Percentiles rank a stretch among this genome's conserved stretches.
phyloP scores from a whole-genome alignment of 2,329 filamentous ascomycete species.

The Neophaeococcomyces aloes region DNA sequence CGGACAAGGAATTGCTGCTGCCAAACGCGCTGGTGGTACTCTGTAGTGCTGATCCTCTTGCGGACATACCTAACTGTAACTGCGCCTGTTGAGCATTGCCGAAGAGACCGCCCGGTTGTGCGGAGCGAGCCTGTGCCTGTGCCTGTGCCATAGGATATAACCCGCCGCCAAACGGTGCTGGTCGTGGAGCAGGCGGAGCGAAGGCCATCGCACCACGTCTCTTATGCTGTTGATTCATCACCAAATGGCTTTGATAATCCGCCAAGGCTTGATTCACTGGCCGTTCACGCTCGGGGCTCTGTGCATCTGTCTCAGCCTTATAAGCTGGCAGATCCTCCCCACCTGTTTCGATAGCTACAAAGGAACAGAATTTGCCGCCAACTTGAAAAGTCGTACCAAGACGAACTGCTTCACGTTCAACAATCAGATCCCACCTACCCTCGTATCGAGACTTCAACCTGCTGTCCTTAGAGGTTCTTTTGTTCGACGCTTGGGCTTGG shows the following conservation, averaged over 20 bases:
- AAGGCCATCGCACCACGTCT: too few species aligned
- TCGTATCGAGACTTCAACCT: constrained; percentile 39
- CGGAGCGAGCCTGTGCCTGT: not conserved
- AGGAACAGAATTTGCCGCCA: constrained; percentile 60
- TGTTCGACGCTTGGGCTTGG: constrained; percentile 39
- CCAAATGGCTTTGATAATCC: too few species aligned
- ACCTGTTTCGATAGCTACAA: constrained; percentile 52
- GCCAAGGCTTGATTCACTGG: not conserved
- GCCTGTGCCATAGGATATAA: not conserved
- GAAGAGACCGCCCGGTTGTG: too few species aligned
- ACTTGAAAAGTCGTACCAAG: constrained; percentile 58
- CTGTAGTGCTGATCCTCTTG: too few species aligned
- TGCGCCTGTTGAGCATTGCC: too few species aligned
- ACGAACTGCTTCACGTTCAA: constrained; percentile 55
- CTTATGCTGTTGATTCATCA: constrained; percentile 2
- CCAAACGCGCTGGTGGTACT: not conserved
- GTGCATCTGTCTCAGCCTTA: constrained; percentile 14
- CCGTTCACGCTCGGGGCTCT: constrained; percentile 8
- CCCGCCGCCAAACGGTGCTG: not conserved
- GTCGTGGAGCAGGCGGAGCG: too few species aligned
- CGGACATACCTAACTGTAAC: too few species aligned
- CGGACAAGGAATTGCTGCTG: not conserved
- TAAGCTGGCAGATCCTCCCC: not conserved
- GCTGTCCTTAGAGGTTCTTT: constrained; percentile 19
- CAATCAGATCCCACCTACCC: constrained; percentile 48